phyloP scores from a whole-genome alignment of 2,329 filamentous ascomycete genomes.

The Geosmithia morbida region DNA sequence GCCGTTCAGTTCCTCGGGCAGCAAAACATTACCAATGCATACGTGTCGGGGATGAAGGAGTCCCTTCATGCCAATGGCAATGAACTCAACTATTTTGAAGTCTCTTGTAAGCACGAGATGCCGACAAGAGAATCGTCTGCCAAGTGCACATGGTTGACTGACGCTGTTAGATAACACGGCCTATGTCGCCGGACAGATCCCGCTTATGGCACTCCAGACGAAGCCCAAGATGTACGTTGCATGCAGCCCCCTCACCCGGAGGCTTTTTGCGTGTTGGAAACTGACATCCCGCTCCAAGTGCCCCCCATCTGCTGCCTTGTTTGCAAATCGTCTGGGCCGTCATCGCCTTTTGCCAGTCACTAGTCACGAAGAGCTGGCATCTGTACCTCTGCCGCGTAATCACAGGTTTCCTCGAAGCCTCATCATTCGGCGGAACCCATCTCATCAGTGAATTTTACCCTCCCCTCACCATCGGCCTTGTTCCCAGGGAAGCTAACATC shows the following conservation, averaged over 20 bases:
- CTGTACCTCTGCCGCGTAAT: conserved; percentile 10
- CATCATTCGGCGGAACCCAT: conserved; percentile 13
- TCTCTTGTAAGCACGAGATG: conserved; percentile 13
- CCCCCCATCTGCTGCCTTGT: conserved; percentile 9
- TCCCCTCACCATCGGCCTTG: too few species aligned
- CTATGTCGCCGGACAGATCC: conserved; percentile 11
- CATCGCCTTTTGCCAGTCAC: conserved; percentile 11
- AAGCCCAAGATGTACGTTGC: conserved; percentile 10
- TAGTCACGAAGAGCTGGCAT: conserved; percentile 10
- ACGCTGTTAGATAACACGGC: conserved; percentile 22
- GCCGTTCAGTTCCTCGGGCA: conserved; percentile 4
- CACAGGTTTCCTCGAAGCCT: conserved; percentile 11
- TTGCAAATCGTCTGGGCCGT: conserved; percentile 11
- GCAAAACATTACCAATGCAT: conserved; percentile 17
- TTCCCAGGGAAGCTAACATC: too few species aligned
- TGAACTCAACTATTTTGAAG: conserved; percentile 11
- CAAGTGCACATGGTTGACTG: not conserved
- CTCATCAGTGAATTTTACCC: conserved; percentile 8
- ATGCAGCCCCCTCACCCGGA: too few species aligned
- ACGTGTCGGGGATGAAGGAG: conserved; percentile 20
- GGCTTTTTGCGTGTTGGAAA: not conserved
- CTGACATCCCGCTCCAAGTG: conserved; percentile 5
- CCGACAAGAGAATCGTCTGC: not conserved
- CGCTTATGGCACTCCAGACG: conserved; percentile 13
- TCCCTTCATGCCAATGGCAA: conserved; percentile 16